Evolutionary conservation across 2,329 filamentous ascomycete species (phyloP).

Genomic region (Aspergillus niger): DNA sequence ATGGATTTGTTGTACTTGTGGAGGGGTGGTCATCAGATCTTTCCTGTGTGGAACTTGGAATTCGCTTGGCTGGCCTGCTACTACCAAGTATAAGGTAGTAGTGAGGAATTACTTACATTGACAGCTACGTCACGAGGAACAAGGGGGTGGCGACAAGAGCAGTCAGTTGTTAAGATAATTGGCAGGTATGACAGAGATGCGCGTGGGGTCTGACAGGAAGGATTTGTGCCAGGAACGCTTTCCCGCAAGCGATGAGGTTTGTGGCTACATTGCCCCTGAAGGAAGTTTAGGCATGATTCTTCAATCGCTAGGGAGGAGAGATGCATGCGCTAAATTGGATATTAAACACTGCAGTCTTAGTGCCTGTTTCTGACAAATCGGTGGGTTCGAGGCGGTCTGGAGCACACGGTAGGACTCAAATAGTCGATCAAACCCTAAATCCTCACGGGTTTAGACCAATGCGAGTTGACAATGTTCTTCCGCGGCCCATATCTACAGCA

Average conservation of each 20-base stretch:
- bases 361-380: slow-evolving; percentile 2
- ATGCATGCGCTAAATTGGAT: neutral
- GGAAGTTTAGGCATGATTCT: neutral
- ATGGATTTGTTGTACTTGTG: too few relatives aligned
- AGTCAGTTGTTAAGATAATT: neutral
- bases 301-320: neutral
- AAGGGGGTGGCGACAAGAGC: neutral
- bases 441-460: neutral
- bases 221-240: neutral
- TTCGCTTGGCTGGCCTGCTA: too few relatives aligned
- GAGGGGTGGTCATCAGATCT: too few relatives aligned
- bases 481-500: neutral
- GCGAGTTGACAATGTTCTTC: neutral
- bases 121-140: neutral
- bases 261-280: neutral
- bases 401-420: neutral
- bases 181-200: neutral
- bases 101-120: too few relatives aligned
- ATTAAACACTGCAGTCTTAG: neutral
- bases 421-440: neutral
- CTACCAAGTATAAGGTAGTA: too few relatives aligned
- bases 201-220: neutral
- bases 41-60: too few relatives aligned
- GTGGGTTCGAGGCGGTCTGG: neutral
- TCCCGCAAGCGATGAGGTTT: neutral